These are phyloP conservation scores for Neolentinus lepideus DNA, from an alignment of 1,284 basidiomycete genomes.

Conservation along the genomic window DNA sequence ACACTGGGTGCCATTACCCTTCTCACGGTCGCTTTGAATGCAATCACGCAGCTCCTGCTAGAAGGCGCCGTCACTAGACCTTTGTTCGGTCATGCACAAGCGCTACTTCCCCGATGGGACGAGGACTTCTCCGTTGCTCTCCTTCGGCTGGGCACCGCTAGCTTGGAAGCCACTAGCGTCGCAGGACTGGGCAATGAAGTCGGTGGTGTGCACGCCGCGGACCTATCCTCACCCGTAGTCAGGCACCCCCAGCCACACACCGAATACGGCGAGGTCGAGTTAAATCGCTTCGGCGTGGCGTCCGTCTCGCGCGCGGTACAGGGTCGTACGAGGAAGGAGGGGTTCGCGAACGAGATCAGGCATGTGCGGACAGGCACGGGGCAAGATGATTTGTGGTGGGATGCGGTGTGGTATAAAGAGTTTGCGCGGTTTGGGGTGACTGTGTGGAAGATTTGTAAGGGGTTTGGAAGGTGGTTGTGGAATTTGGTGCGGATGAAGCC, in stretches of 20 bases:
- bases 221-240: slow-evolving; percentile 10
- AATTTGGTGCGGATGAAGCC: slow-evolving; percentile 14
- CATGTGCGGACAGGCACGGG: slow-evolving; percentile 25
- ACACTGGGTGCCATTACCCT: slow-evolving; percentile 45
- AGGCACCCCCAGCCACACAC: slow-evolving; percentile 12
- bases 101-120: slow-evolving; percentile 43
- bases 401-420: slow-evolving; percentile 41
- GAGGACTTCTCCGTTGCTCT: slow-evolving; percentile 70
- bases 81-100: slow-evolving; percentile 36
- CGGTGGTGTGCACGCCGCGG: slow-evolving; percentile 36
- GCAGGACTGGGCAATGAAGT: slow-evolving; percentile 71
- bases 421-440: slow-evolving; percentile 28
- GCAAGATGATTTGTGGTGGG: slow-evolving; percentile 31
- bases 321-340: slow-evolving; percentile 16
- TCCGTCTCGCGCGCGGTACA: slow-evolving; percentile 24
- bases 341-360: slow-evolving; percentile 30
- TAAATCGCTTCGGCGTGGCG: slow-evolving; percentile 35
- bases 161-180: slow-evolving; percentile 64
- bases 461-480: slow-evolving; percentile 23
- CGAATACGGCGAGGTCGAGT: slow-evolving; percentile 25
- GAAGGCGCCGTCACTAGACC: slow-evolving; percentile 40
- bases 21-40: slow-evolving; percentile 51
- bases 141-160: slow-evolving; percentile 63
- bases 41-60: slow-evolving; percentile 55
- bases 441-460: slow-evolving; percentile 29